These are phyloP conservation scores for Fonsecaea pedrosoi DNA, from an alignment of 2,329 filamentous ascomycete genomes.

Conservation along the genomic window DNA sequence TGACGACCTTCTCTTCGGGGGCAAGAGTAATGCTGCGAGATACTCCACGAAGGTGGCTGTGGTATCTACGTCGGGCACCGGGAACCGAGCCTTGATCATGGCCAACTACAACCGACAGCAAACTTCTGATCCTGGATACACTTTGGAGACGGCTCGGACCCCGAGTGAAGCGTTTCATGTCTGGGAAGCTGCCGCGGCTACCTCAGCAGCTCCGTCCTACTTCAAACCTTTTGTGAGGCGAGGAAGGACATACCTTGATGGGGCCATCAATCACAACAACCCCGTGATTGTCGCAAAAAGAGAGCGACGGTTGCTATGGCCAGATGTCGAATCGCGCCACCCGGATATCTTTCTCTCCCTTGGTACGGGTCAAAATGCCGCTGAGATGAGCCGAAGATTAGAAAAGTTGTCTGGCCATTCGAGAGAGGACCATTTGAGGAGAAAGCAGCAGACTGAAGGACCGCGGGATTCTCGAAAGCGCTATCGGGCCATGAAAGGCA, in stretches of 20 bases:
- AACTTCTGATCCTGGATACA: slow-evolving; percentile 2
- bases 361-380: neutral
- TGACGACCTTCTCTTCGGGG: neutral
- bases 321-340: slow-evolving; percentile 1
- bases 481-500: neutral
- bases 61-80: neutral
- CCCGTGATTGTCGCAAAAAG: slow-evolving; percentile 1
- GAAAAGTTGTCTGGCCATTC: neutral
- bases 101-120: slow-evolving; percentile 7
- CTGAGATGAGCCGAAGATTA: neutral
- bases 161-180: neutral
- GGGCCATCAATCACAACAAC: slow-evolving; percentile 1
- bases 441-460: neutral
- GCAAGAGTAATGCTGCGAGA: neutral
- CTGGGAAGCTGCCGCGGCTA: slow-evolving; percentile 5
- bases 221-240: slow-evolving; percentile 7
- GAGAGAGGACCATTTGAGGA: neutral
- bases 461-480: neutral
- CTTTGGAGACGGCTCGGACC: neutral
- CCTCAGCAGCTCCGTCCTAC: neutral
- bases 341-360: slow-evolving; percentile 3
- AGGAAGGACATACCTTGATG: slow-evolving; percentile 2
- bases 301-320: slow-evolving; percentile 1
- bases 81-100: slow-evolving; percentile 5
- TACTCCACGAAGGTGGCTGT: slow-evolving; percentile 4